These are phyloP conservation scores for Gossypium rotundifolium DNA, from an alignment of 345 rosid species.

Conservation along the genomic window DNA sequence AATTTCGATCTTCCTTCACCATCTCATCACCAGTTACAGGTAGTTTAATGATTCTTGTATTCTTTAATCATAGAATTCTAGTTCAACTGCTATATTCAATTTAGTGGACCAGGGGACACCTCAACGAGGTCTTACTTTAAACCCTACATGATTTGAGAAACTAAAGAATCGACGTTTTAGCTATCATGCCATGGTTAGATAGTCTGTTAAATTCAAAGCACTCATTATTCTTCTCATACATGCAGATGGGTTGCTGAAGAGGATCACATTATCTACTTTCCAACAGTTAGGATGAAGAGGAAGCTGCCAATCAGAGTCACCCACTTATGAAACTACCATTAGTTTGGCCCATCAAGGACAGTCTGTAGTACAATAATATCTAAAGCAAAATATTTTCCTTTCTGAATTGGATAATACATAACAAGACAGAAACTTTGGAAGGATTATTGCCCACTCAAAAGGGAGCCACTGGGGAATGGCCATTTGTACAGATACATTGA, in stretches of 20 bases:
- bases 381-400: not conserved
- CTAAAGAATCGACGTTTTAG: not conserved
- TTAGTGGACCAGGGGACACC: too few relatives aligned
- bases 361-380: not conserved
- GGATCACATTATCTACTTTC: constrained; percentile 59
- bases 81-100: too few relatives aligned
- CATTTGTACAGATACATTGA: constrained; percentile 6
- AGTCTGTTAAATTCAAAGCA: not conserved
- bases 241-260: constrained; percentile 61
- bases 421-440: constrained; percentile 11
- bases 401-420: not conserved
- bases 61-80: not conserved
- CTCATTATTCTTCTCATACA: not conserved
- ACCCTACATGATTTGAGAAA: not conserved
- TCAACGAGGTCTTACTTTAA: too few relatives aligned
- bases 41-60: constrained; percentile 3
- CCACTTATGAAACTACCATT: constrained; percentile 18
- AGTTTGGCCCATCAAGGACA: constrained; percentile 8
- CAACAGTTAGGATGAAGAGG: constrained; percentile 62
- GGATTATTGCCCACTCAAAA: constrained; percentile 12
- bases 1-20: constrained; percentile 87
- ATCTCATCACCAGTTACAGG: constrained; percentile 72
- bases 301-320: constrained; percentile 53
- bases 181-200: not conserved
- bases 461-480: not conserved